These are phyloP conservation scores for Ceratocystis harringtonii DNA, from an alignment of 2,329 filamentous ascomycete species.

Conservation along the genomic window DNA sequence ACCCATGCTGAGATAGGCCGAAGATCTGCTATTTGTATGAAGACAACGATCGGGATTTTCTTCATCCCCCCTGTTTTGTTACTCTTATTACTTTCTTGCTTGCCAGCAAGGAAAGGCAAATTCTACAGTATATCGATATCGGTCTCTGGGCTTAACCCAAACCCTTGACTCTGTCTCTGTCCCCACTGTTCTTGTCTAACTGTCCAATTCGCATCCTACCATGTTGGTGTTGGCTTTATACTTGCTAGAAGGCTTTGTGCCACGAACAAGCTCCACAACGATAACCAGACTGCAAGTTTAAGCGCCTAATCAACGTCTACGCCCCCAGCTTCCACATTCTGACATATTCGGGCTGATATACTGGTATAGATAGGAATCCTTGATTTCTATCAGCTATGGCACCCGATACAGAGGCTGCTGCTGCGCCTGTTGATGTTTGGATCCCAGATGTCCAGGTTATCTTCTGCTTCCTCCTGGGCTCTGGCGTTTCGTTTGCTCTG, in stretches of 20 bases:
- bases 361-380: too few relatives aligned
- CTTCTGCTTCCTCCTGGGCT: conserved; percentile 11
- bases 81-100: background rate
- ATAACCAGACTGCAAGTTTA: background rate
- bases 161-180: background rate
- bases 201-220: background rate
- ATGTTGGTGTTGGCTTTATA: background rate
- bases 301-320: too few relatives aligned
- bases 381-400: background rate
- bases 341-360: too few relatives aligned
- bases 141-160: background rate
- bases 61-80: background rate
- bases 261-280: background rate
- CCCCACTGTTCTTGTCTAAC: background rate
- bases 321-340: too few relatives aligned
- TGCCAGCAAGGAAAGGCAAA: too few relatives aligned
- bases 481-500: conserved; percentile 8
- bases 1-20: background rate
- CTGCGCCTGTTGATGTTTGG: conserved; percentile 10
- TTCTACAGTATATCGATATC: too few relatives aligned
- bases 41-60: background rate
- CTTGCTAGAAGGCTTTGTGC: background rate
- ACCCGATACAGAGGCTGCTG: background rate
- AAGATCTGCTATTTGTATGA: too few relatives aligned
- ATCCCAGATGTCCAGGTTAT: conserved; percentile 15